A percentile compares a stretch with the other conserved stretches of the same genome.
These are phyloP conservation scores for Malassezia slooffiae DNA, from an alignment of 1,284 basidiomycete genomes.

Conservation along the genomic window DNA sequence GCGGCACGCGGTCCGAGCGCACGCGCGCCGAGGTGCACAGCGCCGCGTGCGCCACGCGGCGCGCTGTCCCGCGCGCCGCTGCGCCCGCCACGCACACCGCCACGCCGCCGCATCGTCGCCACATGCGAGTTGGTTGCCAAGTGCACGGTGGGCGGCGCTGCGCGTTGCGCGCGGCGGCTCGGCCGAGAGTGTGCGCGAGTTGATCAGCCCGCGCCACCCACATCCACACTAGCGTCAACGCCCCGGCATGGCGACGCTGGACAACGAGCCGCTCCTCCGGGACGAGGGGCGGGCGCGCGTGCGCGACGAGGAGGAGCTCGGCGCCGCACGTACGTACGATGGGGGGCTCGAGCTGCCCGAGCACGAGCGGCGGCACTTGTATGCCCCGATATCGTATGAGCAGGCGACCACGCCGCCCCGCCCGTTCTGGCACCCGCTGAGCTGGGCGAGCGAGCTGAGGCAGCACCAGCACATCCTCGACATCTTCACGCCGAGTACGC, in stretches of 20 bases:
- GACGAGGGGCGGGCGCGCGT: constrained; percentile 1
- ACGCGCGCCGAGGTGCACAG: not conserved
- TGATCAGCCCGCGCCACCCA: too few relatives aligned
- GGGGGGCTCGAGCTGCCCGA: not conserved
- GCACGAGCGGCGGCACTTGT: constrained; percentile 8
- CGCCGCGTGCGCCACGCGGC: not conserved
- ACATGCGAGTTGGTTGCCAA: too few relatives aligned
- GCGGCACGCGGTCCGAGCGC: too few relatives aligned
- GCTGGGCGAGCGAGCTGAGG: not conserved
- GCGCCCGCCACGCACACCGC: constrained; percentile 2
- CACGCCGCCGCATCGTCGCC: too few relatives aligned
- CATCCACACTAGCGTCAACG: not conserved
- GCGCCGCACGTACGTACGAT: too few relatives aligned
- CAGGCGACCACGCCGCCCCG: constrained; percentile 10
- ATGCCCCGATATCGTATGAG: constrained; percentile 15
- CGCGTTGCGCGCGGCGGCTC: too few relatives aligned
- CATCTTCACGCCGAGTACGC: too few relatives aligned
- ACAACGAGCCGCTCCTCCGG: constrained; percentile 8
- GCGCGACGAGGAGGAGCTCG: constrained; percentile 5
- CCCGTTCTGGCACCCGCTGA: constrained; percentile 7
- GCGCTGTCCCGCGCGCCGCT: not conserved
- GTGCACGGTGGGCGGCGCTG: too few relatives aligned
- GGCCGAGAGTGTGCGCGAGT: too few relatives aligned
- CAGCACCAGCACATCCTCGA: constrained; percentile 12
- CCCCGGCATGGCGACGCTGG: not conserved